Percentiles rank a stretch among this genome's conserved stretches.
Conservation (phyloP, 1,139 yeast species). For the Citeromyces siamensis region DNA sequence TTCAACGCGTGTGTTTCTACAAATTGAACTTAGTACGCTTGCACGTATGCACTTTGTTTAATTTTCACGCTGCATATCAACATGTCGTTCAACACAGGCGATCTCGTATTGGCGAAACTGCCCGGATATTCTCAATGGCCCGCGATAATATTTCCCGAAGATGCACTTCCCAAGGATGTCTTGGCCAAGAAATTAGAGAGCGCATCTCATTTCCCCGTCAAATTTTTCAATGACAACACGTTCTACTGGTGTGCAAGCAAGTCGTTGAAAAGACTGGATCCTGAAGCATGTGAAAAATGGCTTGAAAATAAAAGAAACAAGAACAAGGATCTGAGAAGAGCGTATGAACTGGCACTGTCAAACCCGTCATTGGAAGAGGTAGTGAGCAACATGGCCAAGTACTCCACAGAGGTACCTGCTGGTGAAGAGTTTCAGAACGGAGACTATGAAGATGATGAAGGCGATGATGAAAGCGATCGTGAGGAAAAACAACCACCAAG, state of each 20-base stretch:
- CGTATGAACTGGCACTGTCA: slow-evolving; percentile 8
- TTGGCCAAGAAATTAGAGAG: slow-evolving; percentile 11
- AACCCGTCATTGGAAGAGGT: slow-evolving; percentile 12
- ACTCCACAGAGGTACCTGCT: slow-evolving; percentile 4
- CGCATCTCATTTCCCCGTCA: slow-evolving; percentile 18
- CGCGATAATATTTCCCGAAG: slow-evolving; percentile 21
- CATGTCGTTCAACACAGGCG: slow-evolving; percentile 16
- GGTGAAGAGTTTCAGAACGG: slow-evolving; percentile 14
- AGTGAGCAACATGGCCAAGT: slow-evolving; percentile 16
- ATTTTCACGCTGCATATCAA: neutral
- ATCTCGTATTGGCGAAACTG: slow-evolving; percentile 21
- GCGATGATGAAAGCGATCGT: slow-evolving; percentile 16
- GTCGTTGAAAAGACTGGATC: slow-evolving; percentile 13
- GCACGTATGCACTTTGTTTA: too few relatives aligned
- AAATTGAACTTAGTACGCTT: too few relatives aligned
- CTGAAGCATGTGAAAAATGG: slow-evolving; percentile 6
- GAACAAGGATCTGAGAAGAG: slow-evolving; percentile 7
- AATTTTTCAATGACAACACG: slow-evolving; percentile 21
- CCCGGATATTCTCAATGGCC: slow-evolving; percentile 25
- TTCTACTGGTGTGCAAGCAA: slow-evolving; percentile 21
- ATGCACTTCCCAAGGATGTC: slow-evolving; percentile 18
- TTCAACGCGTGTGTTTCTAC: too few relatives aligned
- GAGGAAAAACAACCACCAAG: slow-evolving; percentile 16
- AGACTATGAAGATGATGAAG: slow-evolving; percentile 20
- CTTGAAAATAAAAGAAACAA: slow-evolving; percentile 4